These are phyloP conservation scores for Piper longum DNA, from an alignment of 164 flowering plant species.

Conservation along the genomic window DNA sequence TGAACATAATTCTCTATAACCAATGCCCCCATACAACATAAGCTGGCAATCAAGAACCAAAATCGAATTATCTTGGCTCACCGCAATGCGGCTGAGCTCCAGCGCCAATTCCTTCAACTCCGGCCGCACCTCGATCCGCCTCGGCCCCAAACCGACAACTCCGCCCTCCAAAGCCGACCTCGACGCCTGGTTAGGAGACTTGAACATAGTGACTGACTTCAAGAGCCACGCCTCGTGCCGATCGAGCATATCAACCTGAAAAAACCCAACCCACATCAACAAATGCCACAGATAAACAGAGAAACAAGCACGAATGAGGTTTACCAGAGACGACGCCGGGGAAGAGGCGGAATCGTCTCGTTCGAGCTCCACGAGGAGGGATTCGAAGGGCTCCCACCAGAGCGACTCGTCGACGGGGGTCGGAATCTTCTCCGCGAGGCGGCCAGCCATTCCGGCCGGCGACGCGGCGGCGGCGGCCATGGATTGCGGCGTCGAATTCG, in stretches of 20 bases:
- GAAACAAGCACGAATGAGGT: neutral
- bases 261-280: neutral
- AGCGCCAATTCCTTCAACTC: conserved; percentile 60
- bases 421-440: conserved; percentile 10
- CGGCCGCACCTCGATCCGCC: conserved; percentile 29
- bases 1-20: too few species aligned
- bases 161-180: conserved; percentile 50
- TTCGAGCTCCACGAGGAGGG: conserved; percentile 62
- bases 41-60: neutral
- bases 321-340: conserved; percentile 44
- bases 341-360: conserved; percentile 24
- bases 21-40: neutral
- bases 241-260: conserved; percentile 51
- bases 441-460: neutral
- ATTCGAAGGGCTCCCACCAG: conserved; percentile 79
- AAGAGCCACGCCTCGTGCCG: conserved; percentile 61
- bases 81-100: conserved; percentile 46
- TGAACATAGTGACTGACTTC: conserved; percentile 44
- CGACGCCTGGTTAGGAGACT: conserved; percentile 51
- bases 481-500: neutral
- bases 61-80: conserved; percentile 11
- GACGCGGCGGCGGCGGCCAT: neutral
- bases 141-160: conserved; percentile 39
- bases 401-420: conserved; percentile 47
- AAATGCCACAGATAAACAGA: neutral